Evolutionary conservation across 768 basidiomycete genomes (phyloP), one percentile per base, ranked within the genome.

Genomic region (Xerocomus potaroensis): DNA sequence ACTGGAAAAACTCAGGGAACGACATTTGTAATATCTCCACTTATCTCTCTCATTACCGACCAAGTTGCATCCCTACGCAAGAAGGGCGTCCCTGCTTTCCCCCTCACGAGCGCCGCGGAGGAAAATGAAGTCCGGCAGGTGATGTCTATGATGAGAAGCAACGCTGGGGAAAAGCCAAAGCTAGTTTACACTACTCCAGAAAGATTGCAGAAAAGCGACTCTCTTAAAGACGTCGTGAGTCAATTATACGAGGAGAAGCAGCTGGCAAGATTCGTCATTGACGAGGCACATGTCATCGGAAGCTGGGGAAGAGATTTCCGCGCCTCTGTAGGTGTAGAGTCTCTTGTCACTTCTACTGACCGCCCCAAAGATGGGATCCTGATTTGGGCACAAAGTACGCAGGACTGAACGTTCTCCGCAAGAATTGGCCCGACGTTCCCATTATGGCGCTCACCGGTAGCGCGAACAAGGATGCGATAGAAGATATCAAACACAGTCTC

Each of bases 391-490:
- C 24, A 47, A 50, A 95, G 87, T 91, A 91, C 62, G 75, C 78
- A 43, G 69, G 73, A 22, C 70, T 97, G 31, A 78, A 78, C 12
- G 64, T 72, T 26, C 75, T 97, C 29, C 84, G 93, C 36, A 70
- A 76, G 12, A 78, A 79, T 14, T 97, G 80, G 69, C 88, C 90
- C 0, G 65, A 75, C 7, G 76, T 92, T 0, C 95, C 96, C 0
- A 87, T 98, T 57, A 96, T 97, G 81, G 96, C 96, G 0, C 75
- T 98, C 37, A 99, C 96, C 0, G 96, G 93, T 7, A 99, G 95
- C 1, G 96, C 95, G 4, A 91, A 90, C 59, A 71, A 76, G 32
- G 74, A 81, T 43, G 85, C 86, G 1, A 76, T 87, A 36, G 73
- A 79, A 18, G 93, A 98, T 65, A 89, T 99, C 58, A 77, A 84